Percentiles rank a stretch among this genome's conserved stretches.
Conservation (phyloP, 495 filamentous ascomycete genomes). For the Neurospora hispaniola region DNA sequence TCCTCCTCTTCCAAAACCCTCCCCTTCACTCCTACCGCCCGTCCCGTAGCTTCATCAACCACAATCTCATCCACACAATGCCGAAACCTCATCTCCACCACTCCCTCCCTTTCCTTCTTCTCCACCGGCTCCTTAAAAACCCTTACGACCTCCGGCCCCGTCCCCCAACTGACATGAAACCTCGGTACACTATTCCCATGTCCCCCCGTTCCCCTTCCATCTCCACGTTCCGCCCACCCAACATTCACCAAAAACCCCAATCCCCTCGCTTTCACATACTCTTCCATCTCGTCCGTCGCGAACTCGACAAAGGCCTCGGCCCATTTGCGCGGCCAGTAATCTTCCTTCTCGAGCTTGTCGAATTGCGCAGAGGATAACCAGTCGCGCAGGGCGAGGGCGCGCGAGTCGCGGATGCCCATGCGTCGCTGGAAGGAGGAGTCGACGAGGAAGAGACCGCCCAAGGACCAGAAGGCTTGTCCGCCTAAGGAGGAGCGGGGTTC, state of each 20-base stretch:
- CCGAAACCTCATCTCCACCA: slow-evolving; percentile 38
- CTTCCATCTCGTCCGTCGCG: slow-evolving; percentile 38
- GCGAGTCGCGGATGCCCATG: slow-evolving; percentile 39
- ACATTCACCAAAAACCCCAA: slow-evolving; percentile 34
- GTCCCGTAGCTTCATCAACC: slow-evolving; percentile 29
- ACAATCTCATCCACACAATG: slow-evolving; percentile 39
- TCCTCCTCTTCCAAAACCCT: slow-evolving; percentile 32
- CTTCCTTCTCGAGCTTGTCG: slow-evolving; percentile 32
- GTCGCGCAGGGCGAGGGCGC: slow-evolving; percentile 38
- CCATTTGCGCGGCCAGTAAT: slow-evolving; percentile 41
- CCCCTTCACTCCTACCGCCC: slow-evolving; percentile 36
- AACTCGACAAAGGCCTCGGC: slow-evolving; percentile 45
- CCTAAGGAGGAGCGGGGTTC: slow-evolving; percentile 36
- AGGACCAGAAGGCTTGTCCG: slow-evolving; percentile 46
- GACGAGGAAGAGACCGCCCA: slow-evolving; percentile 43
- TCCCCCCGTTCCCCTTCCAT: slow-evolving; percentile 31
- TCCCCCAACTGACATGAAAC: slow-evolving; percentile 43
- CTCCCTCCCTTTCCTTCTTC: slow-evolving; percentile 31
- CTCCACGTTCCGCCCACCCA: slow-evolving; percentile 42
- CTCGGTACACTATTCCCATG: slow-evolving; percentile 43
- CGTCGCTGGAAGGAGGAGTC: slow-evolving; percentile 37
- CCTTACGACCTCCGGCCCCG: slow-evolving; percentile 41
- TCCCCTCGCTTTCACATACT: slow-evolving; percentile 35
- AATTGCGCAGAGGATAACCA: slow-evolving; percentile 41
- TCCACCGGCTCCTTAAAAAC: slow-evolving; percentile 39